phyloP scores from a whole-genome alignment of 345 rosid genomes.

The Brassica nigra region DNA sequence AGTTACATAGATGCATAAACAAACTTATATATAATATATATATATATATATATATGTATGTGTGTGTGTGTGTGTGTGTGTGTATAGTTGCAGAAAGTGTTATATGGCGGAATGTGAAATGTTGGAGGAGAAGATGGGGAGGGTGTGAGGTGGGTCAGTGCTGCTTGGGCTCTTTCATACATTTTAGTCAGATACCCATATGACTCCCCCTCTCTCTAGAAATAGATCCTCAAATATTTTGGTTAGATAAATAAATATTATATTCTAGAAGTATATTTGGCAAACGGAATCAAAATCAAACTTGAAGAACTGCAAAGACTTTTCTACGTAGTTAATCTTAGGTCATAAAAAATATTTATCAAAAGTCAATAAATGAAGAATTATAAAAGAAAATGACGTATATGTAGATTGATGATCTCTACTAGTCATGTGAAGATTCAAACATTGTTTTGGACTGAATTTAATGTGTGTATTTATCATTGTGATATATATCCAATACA shows the following conservation, averaged over 20 bases:
- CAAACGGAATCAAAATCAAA: conserved; percentile 32
- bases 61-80: neutral
- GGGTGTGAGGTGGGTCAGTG: conserved; percentile 37
- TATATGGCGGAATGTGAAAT: conserved; percentile 21
- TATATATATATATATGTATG: neutral
- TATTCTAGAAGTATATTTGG: conserved; percentile 20
- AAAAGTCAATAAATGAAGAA: neutral
- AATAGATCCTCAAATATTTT: conserved; percentile 16
- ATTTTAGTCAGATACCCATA: conserved; percentile 36
- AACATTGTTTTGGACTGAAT: neutral
- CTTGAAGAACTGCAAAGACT: conserved; percentile 20
- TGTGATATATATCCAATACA: neutral
- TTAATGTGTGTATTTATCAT: neutral
- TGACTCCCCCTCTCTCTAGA: conserved; percentile 22
- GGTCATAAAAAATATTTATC: neutral
- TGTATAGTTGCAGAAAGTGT: conserved; percentile 10
- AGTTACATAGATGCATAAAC: neutral
- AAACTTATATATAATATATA: neutral
- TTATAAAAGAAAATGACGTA: neutral
- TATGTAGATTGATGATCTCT: neutral
- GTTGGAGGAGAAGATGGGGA: conserved; percentile 32
- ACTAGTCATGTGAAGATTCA: neutral
- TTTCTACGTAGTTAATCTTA: conserved; percentile 1
- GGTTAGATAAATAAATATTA: neutral
- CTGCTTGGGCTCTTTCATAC: conserved; percentile 37